A percentile compares a stretch with the other conserved stretches of the same genome.
Conservation (phyloP, 805 yeast species). For the Wickerhamiella spandovensis region DNA sequence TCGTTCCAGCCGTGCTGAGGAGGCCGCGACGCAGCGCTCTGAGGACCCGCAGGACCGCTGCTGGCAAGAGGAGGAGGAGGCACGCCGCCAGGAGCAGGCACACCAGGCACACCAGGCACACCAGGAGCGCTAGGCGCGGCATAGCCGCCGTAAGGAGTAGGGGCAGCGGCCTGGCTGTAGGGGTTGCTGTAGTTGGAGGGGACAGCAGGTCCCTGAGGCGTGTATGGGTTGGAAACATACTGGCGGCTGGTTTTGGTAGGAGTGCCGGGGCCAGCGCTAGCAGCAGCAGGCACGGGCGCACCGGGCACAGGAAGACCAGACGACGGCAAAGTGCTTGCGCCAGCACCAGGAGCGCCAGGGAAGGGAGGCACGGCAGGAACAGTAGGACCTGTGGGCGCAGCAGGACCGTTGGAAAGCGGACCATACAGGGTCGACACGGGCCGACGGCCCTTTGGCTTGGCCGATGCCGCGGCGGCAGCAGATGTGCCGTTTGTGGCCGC, state of each 20-base stretch:
- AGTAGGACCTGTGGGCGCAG: slow-evolving; percentile 3
- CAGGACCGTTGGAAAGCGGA: not conserved
- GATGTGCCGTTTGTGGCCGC: not conserved
- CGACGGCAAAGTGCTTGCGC: too few species aligned
- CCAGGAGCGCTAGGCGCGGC: slow-evolving; percentile 13
- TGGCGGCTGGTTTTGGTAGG: slow-evolving; percentile 12
- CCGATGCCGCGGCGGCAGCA: not conserved
- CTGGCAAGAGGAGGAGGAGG: slow-evolving; percentile 2
- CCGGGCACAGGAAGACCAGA: not conserved
- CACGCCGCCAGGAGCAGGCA: not conserved
- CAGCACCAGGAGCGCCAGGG: slow-evolving; percentile 7
- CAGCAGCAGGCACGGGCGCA: slow-evolving; percentile 8
- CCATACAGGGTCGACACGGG: not conserved
- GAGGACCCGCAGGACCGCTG: not conserved
- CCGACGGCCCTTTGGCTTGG: slow-evolving; percentile 1
- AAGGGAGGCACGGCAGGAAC: slow-evolving; percentile 9
- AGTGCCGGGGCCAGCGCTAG: slow-evolving; percentile 16
- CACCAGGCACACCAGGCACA: not conserved
- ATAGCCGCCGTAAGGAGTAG: slow-evolving; percentile 7
- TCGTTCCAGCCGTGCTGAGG: slow-evolving; percentile 19
- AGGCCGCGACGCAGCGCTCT: slow-evolving; percentile 4
- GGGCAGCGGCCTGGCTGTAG: slow-evolving; percentile 16
- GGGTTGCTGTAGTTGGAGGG: slow-evolving; percentile 15
- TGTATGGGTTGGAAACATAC: slow-evolving; percentile 23
- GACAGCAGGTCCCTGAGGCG: slow-evolving; percentile 19